Base-by-base conservation (phyloP, 2,329 filamentous ascomycete genomes). In the Coniochaeta sp. region DNA sequence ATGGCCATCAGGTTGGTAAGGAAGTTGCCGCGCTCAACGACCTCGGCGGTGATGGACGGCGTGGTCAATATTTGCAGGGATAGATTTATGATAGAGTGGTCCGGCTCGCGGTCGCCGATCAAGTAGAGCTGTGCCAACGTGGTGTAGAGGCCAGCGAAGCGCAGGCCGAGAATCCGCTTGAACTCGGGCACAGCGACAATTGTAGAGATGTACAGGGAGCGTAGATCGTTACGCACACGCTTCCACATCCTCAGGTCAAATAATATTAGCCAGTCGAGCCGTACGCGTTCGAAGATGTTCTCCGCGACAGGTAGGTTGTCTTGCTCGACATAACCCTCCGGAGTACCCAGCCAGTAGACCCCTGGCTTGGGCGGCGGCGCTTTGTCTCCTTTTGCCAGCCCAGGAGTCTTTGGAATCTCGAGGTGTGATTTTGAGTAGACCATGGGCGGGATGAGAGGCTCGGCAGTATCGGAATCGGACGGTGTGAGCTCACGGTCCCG, bases 211-310 rank as follows among this genome's bases (percentile, higher is more conserved):
- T 97, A 98, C 1, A 99, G 83, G 64, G 96, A 90, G 34, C 95
- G 88, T 60, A 99, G 82, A 70, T 96, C 90, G 57, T 93, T 92
- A 60, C 95, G 87, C 34, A 96, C 85, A 71, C 92, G 95, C 76
- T 99, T 99, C 95, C 95, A 99, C 81, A 99, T 86, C 47, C 95
- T 83, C 58, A 99, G 77, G 72, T 99, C 95, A 71, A 96, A 99
- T 9, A 99, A 79, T 33, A 99, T 91, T 70, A 99, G 83, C 85
- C 91, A 96, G 73, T 99, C 95, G 6, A 99, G 80, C 34, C 95
- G 88, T 14, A 98, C 89, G 34, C 93, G 88, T 70, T 93, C 87
- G 77, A 91, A 92, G 6, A 99, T 81, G 69, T 99, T 90, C 72
- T 99, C 95, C 59, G 92, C 89, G 17, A 85, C 81, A 56, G 88